phyloP scores from a whole-genome alignment of 805 yeast genomes.

The Suhomyces faveliae region DNA sequence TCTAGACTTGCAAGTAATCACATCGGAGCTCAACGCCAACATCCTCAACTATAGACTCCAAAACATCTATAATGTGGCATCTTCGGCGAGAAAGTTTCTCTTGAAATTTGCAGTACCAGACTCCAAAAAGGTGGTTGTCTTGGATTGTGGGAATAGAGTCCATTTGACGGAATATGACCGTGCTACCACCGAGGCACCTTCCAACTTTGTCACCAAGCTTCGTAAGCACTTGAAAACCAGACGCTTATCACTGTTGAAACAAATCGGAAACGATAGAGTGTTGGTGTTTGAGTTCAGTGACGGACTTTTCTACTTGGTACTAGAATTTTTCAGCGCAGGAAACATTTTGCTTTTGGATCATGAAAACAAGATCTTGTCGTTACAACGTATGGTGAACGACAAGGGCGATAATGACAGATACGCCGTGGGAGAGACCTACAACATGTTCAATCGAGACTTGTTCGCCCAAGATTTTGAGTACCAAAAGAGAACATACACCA shows the following conservation, averaged over 20 bases:
- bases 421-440: slow-evolving; percentile 74
- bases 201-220: slow-evolving; percentile 80
- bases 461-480: slow-evolving; percentile 29
- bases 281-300: slow-evolving; percentile 82
- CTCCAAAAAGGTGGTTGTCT: slow-evolving; percentile 67
- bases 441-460: slow-evolving; percentile 54
- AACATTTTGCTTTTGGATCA: slow-evolving; percentile 77
- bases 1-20: slow-evolving; percentile 71
- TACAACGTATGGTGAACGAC: slow-evolving; percentile 78
- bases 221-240: slow-evolving; percentile 84
- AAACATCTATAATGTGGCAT: slow-evolving; percentile 79
- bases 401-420: slow-evolving; percentile 61
- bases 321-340: slow-evolving; percentile 96
- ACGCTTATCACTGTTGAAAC: slow-evolving; percentile 68
- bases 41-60: slow-evolving; percentile 69
- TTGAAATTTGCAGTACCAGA: slow-evolving; percentile 83
- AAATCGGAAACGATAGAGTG: slow-evolving; percentile 79
- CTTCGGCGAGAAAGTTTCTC: slow-evolving; percentile 68
- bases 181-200: slow-evolving; percentile 76
- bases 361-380: slow-evolving; percentile 60
- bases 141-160: slow-evolving; percentile 84
- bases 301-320: slow-evolving; percentile 70
- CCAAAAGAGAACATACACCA: slow-evolving; percentile 21
- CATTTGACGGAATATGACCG: slow-evolving; percentile 80
- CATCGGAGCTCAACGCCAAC: slow-evolving; percentile 58